A percentile compares a stretch with the other conserved stretches of the same genome.
phyloP scores from a whole-genome alignment of 352 stramenopile species.

The Globisporangium cystogenes region DNA sequence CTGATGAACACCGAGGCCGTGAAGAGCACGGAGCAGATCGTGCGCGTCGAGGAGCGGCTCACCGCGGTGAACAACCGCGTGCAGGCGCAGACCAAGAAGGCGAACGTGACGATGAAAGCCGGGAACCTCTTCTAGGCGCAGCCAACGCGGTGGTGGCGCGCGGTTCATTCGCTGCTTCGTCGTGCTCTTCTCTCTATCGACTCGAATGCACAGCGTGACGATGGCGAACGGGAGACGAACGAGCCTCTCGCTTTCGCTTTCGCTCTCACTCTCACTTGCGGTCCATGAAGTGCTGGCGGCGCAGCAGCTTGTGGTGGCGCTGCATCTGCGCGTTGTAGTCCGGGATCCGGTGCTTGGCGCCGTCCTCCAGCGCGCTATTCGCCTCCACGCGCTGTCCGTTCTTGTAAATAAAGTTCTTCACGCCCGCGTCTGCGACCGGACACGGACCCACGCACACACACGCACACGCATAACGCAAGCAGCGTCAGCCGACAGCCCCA shows the following conservation, averaged over 20 bases:
- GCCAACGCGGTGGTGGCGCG: neutral
- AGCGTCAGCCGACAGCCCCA: neutral
- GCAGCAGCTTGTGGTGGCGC: constrained; percentile 71
- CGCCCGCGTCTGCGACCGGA: constrained; percentile 34
- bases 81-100: constrained; percentile 64
- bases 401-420: constrained; percentile 81
- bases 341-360: constrained; percentile 60
- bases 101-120: constrained; percentile 31
- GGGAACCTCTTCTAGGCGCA: constrained; percentile 32
- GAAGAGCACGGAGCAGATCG: constrained; percentile 68
- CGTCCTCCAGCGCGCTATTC: constrained; percentile 32
- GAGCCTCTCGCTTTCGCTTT: too few relatives aligned
- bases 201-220: neutral
- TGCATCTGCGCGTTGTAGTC: constrained; percentile 68
- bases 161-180: neutral
- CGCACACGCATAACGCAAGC: neutral
- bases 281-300: constrained; percentile 86
- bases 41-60: constrained; percentile 62
- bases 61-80: constrained; percentile 61
- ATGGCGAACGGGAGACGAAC: neutral
- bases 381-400: constrained; percentile 69
- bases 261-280: constrained; percentile 31
- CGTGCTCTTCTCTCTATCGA: neutral
- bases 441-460: constrained; percentile 4
- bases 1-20: constrained; percentile 59